A percentile compares a stretch with the other conserved stretches of the same genome.
phyloP scores from a whole-genome alignment of 257 asterid species.

The Coffea canephora region DNA sequence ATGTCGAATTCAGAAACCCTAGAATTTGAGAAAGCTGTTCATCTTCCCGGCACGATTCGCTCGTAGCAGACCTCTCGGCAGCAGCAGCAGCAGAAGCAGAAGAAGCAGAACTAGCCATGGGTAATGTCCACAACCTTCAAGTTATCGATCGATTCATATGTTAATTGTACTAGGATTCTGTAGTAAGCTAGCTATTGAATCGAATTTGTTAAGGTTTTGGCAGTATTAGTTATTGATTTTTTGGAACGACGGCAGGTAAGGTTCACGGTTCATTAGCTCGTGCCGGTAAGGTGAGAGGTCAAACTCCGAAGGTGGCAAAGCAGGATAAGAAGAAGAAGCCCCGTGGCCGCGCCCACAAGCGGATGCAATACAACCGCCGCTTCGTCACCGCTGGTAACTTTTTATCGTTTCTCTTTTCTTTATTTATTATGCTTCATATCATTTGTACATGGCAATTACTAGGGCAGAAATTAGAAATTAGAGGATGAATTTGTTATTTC shows the following conservation, averaged over 20 bases:
- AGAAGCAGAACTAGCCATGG: no score
- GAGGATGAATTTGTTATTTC: neutral
- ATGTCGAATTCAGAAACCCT: no score
- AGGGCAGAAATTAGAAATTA: neutral
- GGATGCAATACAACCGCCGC: constrained; percentile 84
- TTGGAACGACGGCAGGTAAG: constrained; percentile 45
- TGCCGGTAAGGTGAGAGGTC: constrained; percentile 91
- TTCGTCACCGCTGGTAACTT: constrained; percentile 88
- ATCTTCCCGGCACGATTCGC: no score
- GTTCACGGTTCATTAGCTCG: constrained; percentile 97
- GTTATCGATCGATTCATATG: no score
- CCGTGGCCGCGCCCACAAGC: constrained; percentile 91
- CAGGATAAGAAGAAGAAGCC: constrained; percentile 93
- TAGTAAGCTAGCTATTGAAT: no score
- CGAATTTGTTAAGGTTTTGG: no score
- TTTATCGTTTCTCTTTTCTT: neutral
- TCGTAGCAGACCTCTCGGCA: no score
- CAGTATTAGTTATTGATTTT: no score
- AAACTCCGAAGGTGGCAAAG: constrained; percentile 85
- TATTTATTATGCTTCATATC: neutral
- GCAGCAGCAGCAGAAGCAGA: no score
- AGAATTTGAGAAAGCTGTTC: no score
- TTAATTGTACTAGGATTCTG: no score
- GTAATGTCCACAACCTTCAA: no score
- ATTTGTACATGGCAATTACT: neutral